A percentile compares a stretch with the other conserved stretches of the same genome.
Conservation (phyloP, 768 basidiomycete species). For the Macrolepiota dolichaula region DNA sequence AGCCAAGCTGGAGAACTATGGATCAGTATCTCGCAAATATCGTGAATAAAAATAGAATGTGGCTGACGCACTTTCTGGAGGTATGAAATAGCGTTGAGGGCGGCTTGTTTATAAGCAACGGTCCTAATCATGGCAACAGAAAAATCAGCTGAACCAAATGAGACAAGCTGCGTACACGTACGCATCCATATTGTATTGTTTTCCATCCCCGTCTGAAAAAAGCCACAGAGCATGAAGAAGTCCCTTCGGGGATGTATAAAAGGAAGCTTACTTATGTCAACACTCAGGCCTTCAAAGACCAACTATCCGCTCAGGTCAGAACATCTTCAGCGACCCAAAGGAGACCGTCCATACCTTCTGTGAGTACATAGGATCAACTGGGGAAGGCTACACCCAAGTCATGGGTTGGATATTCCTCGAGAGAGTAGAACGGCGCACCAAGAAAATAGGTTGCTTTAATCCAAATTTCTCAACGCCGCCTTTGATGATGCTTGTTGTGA, state of each 20-base stretch:
- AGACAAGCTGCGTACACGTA: slow-evolving; percentile 27
- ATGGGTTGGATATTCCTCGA: background rate
- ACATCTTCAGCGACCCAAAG: background rate
- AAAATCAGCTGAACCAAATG: background rate
- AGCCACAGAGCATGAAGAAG: background rate
- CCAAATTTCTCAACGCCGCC: slow-evolving; percentile 72
- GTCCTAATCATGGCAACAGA: slow-evolving; percentile 34
- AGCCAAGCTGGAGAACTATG: slow-evolving; percentile 51
- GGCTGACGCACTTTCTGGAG: slow-evolving; percentile 50
- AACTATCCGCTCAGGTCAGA: slow-evolving; percentile 33
- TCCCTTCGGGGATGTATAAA: background rate
- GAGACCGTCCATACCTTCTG: slow-evolving; percentile 42
- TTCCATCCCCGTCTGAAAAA: slow-evolving; percentile 61
- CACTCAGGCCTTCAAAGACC: slow-evolving; percentile 73
- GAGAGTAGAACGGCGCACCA: slow-evolving; percentile 35
- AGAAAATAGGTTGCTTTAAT: slow-evolving; percentile 70
- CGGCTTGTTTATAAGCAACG: slow-evolving; percentile 79
- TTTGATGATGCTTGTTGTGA: slow-evolving; percentile 71
- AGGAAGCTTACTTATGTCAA: slow-evolving; percentile 55
- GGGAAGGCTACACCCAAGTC: slow-evolving; percentile 51
- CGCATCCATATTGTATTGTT: slow-evolving; percentile 78
- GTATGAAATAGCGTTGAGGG: slow-evolving; percentile 72
- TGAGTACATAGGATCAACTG: slow-evolving; percentile 71
- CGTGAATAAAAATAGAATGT: too few species aligned
- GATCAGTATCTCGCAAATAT: slow-evolving; percentile 2